Evolutionary conservation across 345 rosid species (phyloP).

Genomic region (Mallotus nudiflorus): DNA sequence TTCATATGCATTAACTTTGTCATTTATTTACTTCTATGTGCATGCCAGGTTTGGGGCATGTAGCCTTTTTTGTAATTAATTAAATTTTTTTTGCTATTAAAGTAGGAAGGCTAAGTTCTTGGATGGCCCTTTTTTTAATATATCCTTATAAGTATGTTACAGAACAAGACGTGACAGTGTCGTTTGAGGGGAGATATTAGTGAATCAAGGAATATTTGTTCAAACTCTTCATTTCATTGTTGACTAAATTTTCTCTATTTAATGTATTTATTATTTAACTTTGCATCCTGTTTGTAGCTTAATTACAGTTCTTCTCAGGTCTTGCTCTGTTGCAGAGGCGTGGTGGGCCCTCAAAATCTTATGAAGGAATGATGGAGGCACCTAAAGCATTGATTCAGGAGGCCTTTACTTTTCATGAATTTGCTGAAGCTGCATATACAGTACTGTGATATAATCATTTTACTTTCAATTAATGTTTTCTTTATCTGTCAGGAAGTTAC

Average conservation of each 20-base stretch:
- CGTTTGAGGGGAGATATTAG: neutral
- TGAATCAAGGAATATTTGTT: neutral
- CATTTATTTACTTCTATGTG: neutral
- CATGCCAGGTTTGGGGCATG: too few relatives aligned
- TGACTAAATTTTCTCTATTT: neutral
- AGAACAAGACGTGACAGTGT: too few relatives aligned
- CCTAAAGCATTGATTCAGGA: conserved; percentile 57
- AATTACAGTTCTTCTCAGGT: conserved; percentile 45
- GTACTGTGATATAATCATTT: conserved; percentile 34
- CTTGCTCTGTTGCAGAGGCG: conserved; percentile 80
- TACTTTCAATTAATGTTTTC: neutral
- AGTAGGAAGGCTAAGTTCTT: too few relatives aligned
- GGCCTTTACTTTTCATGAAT: conserved; percentile 67
- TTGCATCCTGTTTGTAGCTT: neutral
- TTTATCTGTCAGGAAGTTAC: neutral
- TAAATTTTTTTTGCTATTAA: too few relatives aligned
- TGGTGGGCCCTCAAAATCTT: conserved; percentile 35
- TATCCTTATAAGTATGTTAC: too few relatives aligned
- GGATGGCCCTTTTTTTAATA: too few relatives aligned
- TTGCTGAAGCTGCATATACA: conserved; percentile 97
- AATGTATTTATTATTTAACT: neutral
- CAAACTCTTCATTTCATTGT: neutral
- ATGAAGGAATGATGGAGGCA: conserved; percentile 56
- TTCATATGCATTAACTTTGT: neutral
- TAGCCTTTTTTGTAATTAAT: too few relatives aligned